Conservation (phyloP, 1,139 yeast genomes). For the Suhomyces coccinellae region DNA sequence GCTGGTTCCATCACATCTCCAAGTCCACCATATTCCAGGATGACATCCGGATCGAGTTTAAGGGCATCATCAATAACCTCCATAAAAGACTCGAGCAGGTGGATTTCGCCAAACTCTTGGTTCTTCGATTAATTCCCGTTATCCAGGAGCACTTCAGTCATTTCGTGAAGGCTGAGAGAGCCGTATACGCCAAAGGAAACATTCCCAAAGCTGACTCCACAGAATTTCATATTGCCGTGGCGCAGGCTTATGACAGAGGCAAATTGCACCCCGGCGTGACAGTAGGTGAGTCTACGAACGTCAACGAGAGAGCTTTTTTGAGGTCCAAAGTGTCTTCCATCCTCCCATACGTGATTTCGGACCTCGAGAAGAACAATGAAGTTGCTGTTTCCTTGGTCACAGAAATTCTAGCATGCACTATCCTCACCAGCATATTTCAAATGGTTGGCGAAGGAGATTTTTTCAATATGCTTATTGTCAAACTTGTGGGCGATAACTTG, state of each 20-base stretch:
- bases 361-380: constrained; percentile 50
- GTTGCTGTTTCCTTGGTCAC: constrained; percentile 53
- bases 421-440: constrained; percentile 48
- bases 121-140: constrained; percentile 61
- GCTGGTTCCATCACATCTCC: constrained; percentile 64
- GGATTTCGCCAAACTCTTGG: constrained; percentile 60
- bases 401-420: constrained; percentile 61
- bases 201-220: constrained; percentile 15
- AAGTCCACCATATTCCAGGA: constrained; percentile 52
- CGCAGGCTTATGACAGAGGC: constrained; percentile 58
- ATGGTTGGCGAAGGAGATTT: constrained; percentile 74
- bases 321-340: constrained; percentile 43
- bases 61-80: constrained; percentile 41
- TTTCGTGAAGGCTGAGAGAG: constrained; percentile 55
- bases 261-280: constrained; percentile 64
- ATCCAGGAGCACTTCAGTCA: constrained; percentile 63
- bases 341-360: constrained; percentile 52
- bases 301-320: constrained; percentile 54
- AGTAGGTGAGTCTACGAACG: constrained; percentile 40
- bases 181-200: constrained; percentile 24
- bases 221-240: constrained; percentile 54
- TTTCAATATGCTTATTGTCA: constrained; percentile 66
- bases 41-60: constrained; percentile 51
- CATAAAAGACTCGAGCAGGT: constrained; percentile 40
- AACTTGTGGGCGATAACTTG: constrained; percentile 62